Evolutionary conservation across 2,329 filamentous ascomycete genomes (phyloP).

Genomic region (Graphilbum sp.): DNA sequence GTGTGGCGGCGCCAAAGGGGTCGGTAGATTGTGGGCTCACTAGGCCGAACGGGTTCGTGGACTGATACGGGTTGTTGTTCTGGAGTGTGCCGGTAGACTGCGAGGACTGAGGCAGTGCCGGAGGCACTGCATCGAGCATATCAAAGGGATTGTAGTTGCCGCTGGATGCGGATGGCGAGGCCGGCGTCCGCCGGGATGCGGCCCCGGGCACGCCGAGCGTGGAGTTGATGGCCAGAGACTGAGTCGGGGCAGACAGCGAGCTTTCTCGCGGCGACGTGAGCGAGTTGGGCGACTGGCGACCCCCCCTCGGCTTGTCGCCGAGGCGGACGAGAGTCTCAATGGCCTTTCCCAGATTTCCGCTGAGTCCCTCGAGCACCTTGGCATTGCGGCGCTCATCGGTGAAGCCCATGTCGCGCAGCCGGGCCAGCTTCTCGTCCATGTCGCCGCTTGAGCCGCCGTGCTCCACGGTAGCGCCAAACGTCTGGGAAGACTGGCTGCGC

Average conservation of each 20-base stretch:
- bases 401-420: slow-evolving; percentile 84
- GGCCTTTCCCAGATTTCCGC: slow-evolving; percentile 71
- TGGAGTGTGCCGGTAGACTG: slow-evolving; percentile 47
- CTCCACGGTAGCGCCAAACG: slow-evolving; percentile 54
- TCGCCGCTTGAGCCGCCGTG: slow-evolving; percentile 25
- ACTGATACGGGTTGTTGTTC: slow-evolving; percentile 35
- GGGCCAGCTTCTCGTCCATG: slow-evolving; percentile 59
- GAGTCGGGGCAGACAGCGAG: slow-evolving; percentile 25
- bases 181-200: slow-evolving; percentile 7
- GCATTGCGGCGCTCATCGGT: slow-evolving; percentile 65
- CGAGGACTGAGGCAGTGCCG: slow-evolving; percentile 42
- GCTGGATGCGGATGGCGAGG: slow-evolving; percentile 23
- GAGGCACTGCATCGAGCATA: slow-evolving; percentile 40
- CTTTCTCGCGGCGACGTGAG: slow-evolving; percentile 29
- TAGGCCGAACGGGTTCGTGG: slow-evolving; percentile 54
- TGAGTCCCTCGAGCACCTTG: slow-evolving; percentile 61
- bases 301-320: slow-evolving; percentile 60
- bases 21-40: slow-evolving; percentile 20
- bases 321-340: slow-evolving; percentile 73
- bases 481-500: slow-evolving; percentile 46
- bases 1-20: slow-evolving; percentile 13
- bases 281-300: slow-evolving; percentile 8
- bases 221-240: slow-evolving; percentile 35
- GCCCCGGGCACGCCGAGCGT: slow-evolving; percentile 13
- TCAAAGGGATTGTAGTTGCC: slow-evolving; percentile 46